A percentile compares a stretch with the other conserved stretches of the same genome.
Evolutionary conservation across 2,329 filamentous ascomycete species (phyloP).

Genomic region (Zelopaecilomyces penicillatus): DNA sequence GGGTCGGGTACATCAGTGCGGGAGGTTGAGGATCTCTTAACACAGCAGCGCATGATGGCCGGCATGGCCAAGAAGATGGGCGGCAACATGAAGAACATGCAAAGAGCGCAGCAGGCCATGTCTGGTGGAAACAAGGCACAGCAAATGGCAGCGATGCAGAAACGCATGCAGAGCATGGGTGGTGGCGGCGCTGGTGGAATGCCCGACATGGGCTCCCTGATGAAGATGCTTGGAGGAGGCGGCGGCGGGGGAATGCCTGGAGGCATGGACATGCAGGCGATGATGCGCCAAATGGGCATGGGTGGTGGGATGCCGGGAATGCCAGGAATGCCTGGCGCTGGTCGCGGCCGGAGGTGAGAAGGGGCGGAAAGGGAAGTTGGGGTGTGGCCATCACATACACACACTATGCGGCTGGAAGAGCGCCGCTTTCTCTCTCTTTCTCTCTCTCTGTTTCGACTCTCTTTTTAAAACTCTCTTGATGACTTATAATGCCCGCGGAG

Average conservation of each 20-base stretch:
- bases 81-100: constrained; percentile 96
- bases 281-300: constrained; percentile 67
- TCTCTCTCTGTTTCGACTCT: too few species aligned
- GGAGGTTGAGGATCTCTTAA: constrained; percentile 94
- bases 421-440: too few species aligned
- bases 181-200: constrained; percentile 57
- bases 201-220: constrained; percentile 77
- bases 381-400: too few species aligned
- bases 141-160: constrained; percentile 96
- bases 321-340: constrained; percentile 16
- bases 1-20: constrained; percentile 84
- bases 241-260: constrained; percentile 55
- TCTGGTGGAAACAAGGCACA: constrained; percentile 85
- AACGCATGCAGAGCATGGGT: constrained; percentile 87
- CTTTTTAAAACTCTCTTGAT: too few species aligned
- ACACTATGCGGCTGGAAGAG: too few species aligned
- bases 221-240: constrained; percentile 74
- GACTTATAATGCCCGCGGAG: too few species aligned
- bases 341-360: constrained; percentile 23
- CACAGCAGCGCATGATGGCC: constrained; percentile 97
- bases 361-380: neutral
- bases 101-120: constrained; percentile 84
- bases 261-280: constrained; percentile 68
- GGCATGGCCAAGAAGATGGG: constrained; percentile 99
- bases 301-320: constrained; percentile 34